phyloP scores from a whole-genome alignment of 371 early-diverging fungal species.

The Mortierella sp. region DNA sequence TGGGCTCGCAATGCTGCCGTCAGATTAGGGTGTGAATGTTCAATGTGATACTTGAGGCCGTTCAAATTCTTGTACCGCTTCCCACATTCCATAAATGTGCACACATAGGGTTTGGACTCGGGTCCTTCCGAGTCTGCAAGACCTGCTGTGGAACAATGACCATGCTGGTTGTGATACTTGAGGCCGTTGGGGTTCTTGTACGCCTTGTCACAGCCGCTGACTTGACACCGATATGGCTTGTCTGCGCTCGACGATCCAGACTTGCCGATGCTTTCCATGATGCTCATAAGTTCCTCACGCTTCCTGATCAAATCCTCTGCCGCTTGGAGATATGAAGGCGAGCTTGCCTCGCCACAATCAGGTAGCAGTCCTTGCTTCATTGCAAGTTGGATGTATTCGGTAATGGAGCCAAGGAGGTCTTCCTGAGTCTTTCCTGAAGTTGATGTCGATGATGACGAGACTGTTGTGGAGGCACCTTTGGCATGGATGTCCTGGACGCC shows the following conservation, averaged over 20 bases:
- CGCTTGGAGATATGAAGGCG: slow-evolving; percentile 26
- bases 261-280: slow-evolving; percentile 52
- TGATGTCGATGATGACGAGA: too few relatives aligned
- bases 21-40: slow-evolving; percentile 77
- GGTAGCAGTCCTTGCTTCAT: slow-evolving; percentile 48
- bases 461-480: neutral
- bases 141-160: slow-evolving; percentile 72
- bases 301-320: slow-evolving; percentile 44
- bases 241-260: slow-evolving; percentile 58
- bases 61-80: slow-evolving; percentile 98
- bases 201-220: slow-evolving; percentile 88
- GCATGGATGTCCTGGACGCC: neutral
- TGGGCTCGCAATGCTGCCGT: slow-evolving; percentile 43
- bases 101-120: slow-evolving; percentile 84
- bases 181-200: slow-evolving; percentile 99
- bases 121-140: slow-evolving; percentile 59
- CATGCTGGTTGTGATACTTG: slow-evolving; percentile 93
- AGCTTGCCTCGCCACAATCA: slow-evolving; percentile 37
- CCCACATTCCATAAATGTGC: slow-evolving; percentile 86
- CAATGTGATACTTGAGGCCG: slow-evolving; percentile 96
- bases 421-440: slow-evolving; percentile 41
- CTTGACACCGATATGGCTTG: slow-evolving; percentile 84
- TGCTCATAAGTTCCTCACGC: slow-evolving; percentile 53
- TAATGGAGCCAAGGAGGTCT: slow-evolving; percentile 37
- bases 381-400: slow-evolving; percentile 48